Percentiles rank a stretch among this genome's conserved stretches.
phyloP scores from a whole-genome alignment of 345 rosid genomes.

The Anacardium occidentale region DNA sequence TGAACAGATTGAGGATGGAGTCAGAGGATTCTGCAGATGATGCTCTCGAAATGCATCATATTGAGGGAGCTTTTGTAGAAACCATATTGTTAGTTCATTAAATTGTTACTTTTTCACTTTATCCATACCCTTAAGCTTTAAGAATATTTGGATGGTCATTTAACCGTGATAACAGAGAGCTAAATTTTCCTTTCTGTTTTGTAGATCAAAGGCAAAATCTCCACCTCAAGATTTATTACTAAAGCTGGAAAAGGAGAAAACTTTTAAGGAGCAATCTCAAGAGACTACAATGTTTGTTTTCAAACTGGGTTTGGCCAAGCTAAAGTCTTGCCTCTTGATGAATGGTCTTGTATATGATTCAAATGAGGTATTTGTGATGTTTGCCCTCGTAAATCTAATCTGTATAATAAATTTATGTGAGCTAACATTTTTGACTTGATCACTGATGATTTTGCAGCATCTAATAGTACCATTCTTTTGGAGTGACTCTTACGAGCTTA shows the following conservation, averaged over 20 bases:
- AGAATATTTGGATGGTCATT: constrained; percentile 8
- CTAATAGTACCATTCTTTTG: constrained; percentile 2
- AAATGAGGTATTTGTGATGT: constrained; percentile 59
- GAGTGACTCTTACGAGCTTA: not conserved
- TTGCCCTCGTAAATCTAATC: constrained; percentile 5
- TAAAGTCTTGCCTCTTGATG: constrained; percentile 76
- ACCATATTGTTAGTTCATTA: constrained; percentile 64
- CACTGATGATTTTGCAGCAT: not conserved
- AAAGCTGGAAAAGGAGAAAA: constrained; percentile 75
- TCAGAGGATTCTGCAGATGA: constrained; percentile 59
- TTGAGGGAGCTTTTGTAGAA: constrained; percentile 92
- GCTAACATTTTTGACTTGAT: not conserved
- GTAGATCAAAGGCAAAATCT: constrained; percentile 72
- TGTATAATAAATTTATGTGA: not conserved
- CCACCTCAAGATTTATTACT: constrained; percentile 81
- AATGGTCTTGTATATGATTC: constrained; percentile 93
- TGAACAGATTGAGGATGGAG: constrained; percentile 62
- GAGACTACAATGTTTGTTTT: constrained; percentile 80
- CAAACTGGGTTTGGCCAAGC: constrained; percentile 81
- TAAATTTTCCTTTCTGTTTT: constrained; percentile 21
- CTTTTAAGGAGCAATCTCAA: constrained; percentile 53
- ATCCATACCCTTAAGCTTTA: constrained; percentile 6
- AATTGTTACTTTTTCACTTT: constrained; percentile 11
- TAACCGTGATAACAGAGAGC: not conserved
- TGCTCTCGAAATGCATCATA: constrained; percentile 72